phyloP scores from a whole-genome alignment of 768 basidiomycete species.

The Amyloporia xantha region DNA sequence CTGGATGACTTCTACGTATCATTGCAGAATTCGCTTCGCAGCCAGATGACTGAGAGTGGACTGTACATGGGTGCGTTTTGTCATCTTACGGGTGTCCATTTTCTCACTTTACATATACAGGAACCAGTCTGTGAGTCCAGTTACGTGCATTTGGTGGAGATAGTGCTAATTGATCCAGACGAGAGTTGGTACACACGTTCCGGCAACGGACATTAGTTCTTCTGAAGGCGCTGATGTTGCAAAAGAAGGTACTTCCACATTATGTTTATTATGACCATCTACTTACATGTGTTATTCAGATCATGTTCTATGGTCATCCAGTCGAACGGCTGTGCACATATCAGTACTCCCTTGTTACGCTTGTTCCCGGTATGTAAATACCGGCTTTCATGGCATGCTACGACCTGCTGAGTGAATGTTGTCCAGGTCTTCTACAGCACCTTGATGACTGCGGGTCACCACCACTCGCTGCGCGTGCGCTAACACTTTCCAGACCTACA shows the following conservation, averaged over 20 bases:
- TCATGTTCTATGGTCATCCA: slow-evolving; percentile 95
- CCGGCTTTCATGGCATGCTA: neutral
- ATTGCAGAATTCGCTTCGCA: slow-evolving; percentile 66
- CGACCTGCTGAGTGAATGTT: neutral
- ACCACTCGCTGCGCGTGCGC: slow-evolving; percentile 54
- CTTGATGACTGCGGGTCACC: slow-evolving; percentile 92
- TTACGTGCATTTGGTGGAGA: neutral
- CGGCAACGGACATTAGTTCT: slow-evolving; percentile 87
- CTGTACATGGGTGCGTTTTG: slow-evolving; percentile 84
- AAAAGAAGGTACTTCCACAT: slow-evolving; percentile 63
- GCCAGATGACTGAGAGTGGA: slow-evolving; percentile 85
- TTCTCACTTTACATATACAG: slow-evolving; percentile 28
- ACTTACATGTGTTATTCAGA: slow-evolving; percentile 40
- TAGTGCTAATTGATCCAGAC: slow-evolving; percentile 37
- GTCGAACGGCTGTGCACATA: slow-evolving; percentile 95
- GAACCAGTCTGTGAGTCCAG: slow-evolving; percentile 57
- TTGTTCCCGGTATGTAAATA: slow-evolving; percentile 67
- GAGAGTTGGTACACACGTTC: slow-evolving; percentile 91
- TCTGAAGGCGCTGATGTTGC: slow-evolving; percentile 91
- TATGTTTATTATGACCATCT: neutral
- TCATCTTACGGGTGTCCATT: neutral
- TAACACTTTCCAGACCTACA: slow-evolving; percentile 63
- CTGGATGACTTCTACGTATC: slow-evolving; percentile 82
- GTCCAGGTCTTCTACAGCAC: slow-evolving; percentile 73
- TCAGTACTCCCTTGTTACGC: slow-evolving; percentile 93